phyloP scores from a whole-genome alignment of 2,329 filamentous ascomycete genomes.

The Alternaria triticimaculans region DNA sequence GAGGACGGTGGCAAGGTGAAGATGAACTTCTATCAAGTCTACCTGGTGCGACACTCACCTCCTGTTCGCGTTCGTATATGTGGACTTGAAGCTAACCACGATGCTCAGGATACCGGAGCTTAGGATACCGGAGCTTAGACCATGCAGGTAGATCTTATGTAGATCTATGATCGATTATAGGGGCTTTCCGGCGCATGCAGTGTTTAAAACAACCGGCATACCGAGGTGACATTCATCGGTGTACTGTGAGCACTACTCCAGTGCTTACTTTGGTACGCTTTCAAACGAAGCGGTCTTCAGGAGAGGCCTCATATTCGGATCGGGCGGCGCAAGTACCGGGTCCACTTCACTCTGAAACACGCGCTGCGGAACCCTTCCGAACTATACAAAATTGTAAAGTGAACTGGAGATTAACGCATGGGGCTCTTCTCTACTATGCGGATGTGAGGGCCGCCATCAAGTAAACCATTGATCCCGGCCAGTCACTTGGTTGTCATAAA shows the following conservation, averaged over 20 bases:
- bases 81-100: slow-evolving; percentile 13
- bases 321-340: neutral
- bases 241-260: neutral
- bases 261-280: neutral
- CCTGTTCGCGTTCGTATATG: neutral
- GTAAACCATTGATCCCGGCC: neutral
- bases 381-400: neutral
- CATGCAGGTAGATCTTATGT: slow-evolving; percentile 12
- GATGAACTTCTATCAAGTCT: slow-evolving; percentile 63
- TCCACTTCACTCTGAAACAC: neutral
- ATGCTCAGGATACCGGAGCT: neutral
- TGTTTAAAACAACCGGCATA: neutral
- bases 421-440: neutral
- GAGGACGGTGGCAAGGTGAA: slow-evolving; percentile 61
- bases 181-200: neutral
- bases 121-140: slow-evolving; percentile 27
- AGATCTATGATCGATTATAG: neutral
- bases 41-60: slow-evolving; percentile 53
- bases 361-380: neutral
- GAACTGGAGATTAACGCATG: neutral
- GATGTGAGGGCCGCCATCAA: neutral
- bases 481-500: neutral
- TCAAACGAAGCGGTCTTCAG: neutral
- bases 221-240: neutral
- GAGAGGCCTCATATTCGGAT: neutral